Evolutionary conservation across 148 eudicot genomes (phyloP), one percentile per base, ranked within the genome.

Genomic region (Suaeda aralocaspica): DNA sequence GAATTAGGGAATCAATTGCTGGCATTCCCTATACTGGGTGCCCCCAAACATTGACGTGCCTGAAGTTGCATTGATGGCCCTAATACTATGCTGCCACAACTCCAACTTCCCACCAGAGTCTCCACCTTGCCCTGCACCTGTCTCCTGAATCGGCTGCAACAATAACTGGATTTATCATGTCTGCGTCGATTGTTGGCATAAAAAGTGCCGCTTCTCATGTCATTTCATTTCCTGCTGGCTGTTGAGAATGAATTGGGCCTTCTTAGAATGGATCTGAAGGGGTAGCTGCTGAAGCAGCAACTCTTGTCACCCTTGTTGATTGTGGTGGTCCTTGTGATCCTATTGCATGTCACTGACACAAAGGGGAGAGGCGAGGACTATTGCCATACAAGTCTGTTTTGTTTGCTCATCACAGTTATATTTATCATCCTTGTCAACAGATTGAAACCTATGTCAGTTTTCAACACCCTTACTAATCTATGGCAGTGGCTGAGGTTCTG

Each of bases 131-230:
- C 98, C 98, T 9, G 85, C 95, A 41, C 98, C 97, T 77, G n/a
- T 94, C 98, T 51, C 98, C 98, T 72, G 91, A 94, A 87, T 97
- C 97, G 74, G 96, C 98, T 53, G 98, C 98, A 36, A 94, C 98
- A 53, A 88, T 91, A 79, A 89, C 86, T 70, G 98, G 98, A 28
- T 89, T 94, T 74, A 72, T 76, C 91, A 45, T 94, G 98, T 82
- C 81, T 94, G 57, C 90, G 89, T 72, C 86, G 97, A 79, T 80
- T 94, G 77, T 64, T 94, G 76, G 81, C 93, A 57, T 94, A 69
- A 87, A 84, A 77, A 87, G 91, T 81, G 98, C 98, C 64, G 89
- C 97, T 45, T 94, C 98, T 77, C 98, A 91, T 75, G 92, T 94
- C 67, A 84, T 94, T 87, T 85, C 97, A 26, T 94, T 91, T 82